Conservation (phyloP, 2,329 filamentous ascomycete genomes). For the Calonectria hongkongensis region DNA sequence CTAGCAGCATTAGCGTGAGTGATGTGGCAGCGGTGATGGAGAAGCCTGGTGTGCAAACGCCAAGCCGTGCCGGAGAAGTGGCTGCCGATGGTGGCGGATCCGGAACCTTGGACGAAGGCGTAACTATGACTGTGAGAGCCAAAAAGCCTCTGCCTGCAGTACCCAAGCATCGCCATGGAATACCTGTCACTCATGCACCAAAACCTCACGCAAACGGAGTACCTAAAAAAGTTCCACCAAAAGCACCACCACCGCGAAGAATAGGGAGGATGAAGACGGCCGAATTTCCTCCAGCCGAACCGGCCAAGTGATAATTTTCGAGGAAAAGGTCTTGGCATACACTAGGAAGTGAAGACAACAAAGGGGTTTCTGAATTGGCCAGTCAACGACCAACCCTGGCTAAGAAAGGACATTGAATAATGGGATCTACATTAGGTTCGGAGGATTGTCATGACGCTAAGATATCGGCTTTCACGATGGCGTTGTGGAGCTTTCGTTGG, state of each 20-base stretch:
- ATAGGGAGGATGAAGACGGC: constrained; percentile 63
- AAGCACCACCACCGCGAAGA: constrained; percentile 68
- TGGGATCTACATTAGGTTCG: constrained; percentile 16
- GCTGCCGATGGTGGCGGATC: constrained; percentile 51
- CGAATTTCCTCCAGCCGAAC: constrained; percentile 57
- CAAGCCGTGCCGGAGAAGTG: constrained; percentile 72
- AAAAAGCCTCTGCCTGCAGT: constrained; percentile 73
- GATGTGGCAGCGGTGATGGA: constrained; percentile 88
- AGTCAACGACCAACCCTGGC: constrained; percentile 2
- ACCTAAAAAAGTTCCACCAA: constrained; percentile 65
- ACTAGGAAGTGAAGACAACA: background rate
- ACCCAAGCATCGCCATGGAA: constrained; percentile 74
- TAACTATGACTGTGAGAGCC: constrained; percentile 55
- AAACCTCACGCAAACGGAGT: constrained; percentile 55
- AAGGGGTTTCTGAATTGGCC: background rate
- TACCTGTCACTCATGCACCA: constrained; percentile 63
- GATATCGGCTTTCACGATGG: constrained; percentile 35
- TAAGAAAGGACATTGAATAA: background rate
- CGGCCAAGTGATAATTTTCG: constrained; percentile 50
- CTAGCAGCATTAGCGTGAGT: constrained; percentile 83
- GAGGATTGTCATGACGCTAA: constrained; percentile 30
- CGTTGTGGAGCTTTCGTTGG: constrained; percentile 43
- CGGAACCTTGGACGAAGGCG: constrained; percentile 48
- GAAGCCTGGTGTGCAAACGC: constrained; percentile 88
- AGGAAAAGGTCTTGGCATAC: constrained; percentile 42